Evolutionary conservation across 2,329 filamentous ascomycete genomes (phyloP).

Genomic region (Pseudogymnoascus sp.): DNA sequence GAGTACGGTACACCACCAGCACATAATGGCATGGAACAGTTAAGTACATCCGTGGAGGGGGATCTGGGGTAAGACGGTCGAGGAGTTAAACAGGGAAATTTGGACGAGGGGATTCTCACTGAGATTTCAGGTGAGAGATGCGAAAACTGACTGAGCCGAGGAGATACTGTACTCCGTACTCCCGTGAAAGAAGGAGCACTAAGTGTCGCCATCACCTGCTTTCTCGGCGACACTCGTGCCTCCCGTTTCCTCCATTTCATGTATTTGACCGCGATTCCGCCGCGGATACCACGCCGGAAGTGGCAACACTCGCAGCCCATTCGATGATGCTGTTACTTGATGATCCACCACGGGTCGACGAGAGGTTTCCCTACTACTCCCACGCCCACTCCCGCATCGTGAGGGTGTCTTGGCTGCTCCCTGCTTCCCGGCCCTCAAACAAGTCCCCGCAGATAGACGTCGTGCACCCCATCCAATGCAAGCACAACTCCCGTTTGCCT

Average conservation of each 20-base stretch:
- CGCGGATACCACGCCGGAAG: background rate
- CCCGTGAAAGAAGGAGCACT: background rate
- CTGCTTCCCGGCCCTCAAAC: background rate
- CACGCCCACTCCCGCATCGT: background rate
- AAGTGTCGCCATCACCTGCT: background rate
- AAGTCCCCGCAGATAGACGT: background rate
- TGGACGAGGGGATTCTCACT: background rate
- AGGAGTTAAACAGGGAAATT: background rate
- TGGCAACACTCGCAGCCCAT: background rate
- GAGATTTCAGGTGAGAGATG: background rate
- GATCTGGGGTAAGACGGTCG: background rate
- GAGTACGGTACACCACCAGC: background rate
- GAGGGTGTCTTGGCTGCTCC: background rate
- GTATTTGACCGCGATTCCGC: constrained; percentile 4
- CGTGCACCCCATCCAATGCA: background rate
- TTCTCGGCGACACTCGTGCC: background rate
- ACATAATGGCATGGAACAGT: background rate
- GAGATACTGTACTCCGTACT: background rate
- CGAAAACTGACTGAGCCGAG: background rate
- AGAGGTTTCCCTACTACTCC: background rate
- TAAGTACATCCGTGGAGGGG: background rate
- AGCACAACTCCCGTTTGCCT: background rate
- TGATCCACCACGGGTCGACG: background rate
- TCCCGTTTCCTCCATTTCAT: background rate
- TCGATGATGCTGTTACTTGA: background rate